Evolutionary conservation across 1,139 yeast genomes (phyloP), one percentile per base, ranked within the genome.

Genomic region (Neolecta irregularis): DNA sequence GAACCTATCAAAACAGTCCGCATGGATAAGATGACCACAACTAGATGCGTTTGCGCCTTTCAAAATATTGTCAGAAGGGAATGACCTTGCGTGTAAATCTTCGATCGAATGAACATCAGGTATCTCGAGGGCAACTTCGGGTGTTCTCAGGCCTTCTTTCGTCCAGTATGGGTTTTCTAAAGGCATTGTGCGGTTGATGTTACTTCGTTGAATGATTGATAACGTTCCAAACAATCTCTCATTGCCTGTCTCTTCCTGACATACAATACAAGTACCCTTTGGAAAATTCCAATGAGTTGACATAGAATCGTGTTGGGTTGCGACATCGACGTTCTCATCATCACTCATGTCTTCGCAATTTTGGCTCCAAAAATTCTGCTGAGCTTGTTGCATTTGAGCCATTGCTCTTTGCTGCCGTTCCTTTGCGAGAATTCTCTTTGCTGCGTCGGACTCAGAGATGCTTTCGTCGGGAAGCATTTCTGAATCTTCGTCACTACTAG

Each of bases 1-100:
- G 50, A 72, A 79, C 41, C 73, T 72, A 38, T 69, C 53, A 47
- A 75, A 78, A 50, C 98, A 88, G 24, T 69, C 65, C 45, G 69
- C 72, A 54, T 88, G 98, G 73, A 88, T 76, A 1, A 93, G 92
- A 56, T 88, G 98, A 0, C 95, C 93, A 58, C 98, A 88, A 36
- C 93, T 74, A 47, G 75, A 72, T 4, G 83, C 62, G 1, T 78
- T 72, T 1, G 60, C 57, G 35, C 31, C 31, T 20, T 28, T 23
- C 13, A 7, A 28, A 20, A 28, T 2, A 41, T 37, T 17, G 51
- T 47, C 1, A 54, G 41, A 53, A 70, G 58, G 42, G 51, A 67
- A 0, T 47, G 39, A 2, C 51, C 46, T 69, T 74, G 63, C 3
- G 22, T 28, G 20, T 20, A 28, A 7, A 20, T 28, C 15, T 20